These are phyloP conservation scores for Trametopsis cervina DNA, from an alignment of 768 basidiomycete genomes.

Conservation along the genomic window DNA sequence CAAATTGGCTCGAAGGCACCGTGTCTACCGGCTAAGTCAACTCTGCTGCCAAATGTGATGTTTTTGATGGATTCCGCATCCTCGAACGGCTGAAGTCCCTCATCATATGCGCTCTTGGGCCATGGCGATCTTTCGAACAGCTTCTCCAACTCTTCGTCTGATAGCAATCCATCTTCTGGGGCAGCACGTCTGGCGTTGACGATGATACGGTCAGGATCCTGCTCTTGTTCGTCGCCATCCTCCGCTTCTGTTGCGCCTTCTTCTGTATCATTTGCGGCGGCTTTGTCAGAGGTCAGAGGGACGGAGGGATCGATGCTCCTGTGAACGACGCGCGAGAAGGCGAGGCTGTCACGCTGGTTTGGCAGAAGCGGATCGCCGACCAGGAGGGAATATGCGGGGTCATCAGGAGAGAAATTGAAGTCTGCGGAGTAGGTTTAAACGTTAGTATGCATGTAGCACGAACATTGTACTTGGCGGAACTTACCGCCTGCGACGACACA, in stretches of 20 bases:
- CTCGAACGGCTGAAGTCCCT: conserved; percentile 29
- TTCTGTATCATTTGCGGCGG: conserved; percentile 20
- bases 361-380: conserved; percentile 51
- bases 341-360: conserved; percentile 45
- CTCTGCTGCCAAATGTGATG: conserved; percentile 47
- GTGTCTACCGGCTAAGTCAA: conserved; percentile 31
- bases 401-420: conserved; percentile 84
- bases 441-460: too few species aligned
- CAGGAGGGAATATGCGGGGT: conserved; percentile 76
- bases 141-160: conserved; percentile 43
- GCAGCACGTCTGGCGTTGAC: conserved; percentile 61
- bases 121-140: conserved; percentile 34
- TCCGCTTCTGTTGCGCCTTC: conserved; percentile 34
- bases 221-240: conserved; percentile 25
- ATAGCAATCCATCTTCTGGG: conserved; percentile 63
- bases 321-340: conserved; percentile 66
- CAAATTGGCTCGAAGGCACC: conserved; percentile 76
- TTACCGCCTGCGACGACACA: conserved; percentile 80
- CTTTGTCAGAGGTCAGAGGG: conserved; percentile 19
- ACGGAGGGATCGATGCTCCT: conserved; percentile 59
- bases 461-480: too few species aligned
- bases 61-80: conserved; percentile 11
- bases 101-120: conserved; percentile 66
- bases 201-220: conserved; percentile 65
- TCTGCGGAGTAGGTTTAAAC: conserved; percentile 51